A percentile compares a stretch with the other conserved stretches of the same genome.
Evolutionary conservation across 2,329 filamentous ascomycete species (phyloP).

Genomic region (Colletotrichum horii): DNA sequence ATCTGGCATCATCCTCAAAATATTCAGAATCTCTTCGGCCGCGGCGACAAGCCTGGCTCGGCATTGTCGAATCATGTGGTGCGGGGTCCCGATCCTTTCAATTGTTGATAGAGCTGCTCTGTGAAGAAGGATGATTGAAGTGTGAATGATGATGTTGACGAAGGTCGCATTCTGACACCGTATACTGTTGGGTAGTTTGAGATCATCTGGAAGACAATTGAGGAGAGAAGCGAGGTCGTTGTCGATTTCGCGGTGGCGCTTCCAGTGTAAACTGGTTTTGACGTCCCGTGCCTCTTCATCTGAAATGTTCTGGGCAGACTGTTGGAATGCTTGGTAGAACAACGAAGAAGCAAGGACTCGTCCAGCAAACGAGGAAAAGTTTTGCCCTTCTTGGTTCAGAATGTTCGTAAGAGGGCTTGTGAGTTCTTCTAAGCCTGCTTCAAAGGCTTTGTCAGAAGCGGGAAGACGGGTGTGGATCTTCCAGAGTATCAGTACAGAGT

Average conservation of each 20-base stretch:
- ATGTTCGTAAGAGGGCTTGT: conserved; percentile 56
- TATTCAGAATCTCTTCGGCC: conserved; percentile 69
- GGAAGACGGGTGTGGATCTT: conserved; percentile 65
- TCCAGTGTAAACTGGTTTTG: conserved; percentile 71
- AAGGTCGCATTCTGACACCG: conserved; percentile 65
- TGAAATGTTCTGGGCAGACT: conserved; percentile 64
- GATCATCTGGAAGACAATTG: conserved; percentile 61
- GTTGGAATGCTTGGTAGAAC: conserved; percentile 60
- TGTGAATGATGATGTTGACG: conserved; percentile 70
- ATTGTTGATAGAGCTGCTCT: conserved; percentile 74
- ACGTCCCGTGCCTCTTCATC: conserved; percentile 63
- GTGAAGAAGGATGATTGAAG: conserved; percentile 71
- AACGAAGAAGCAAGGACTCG: conserved; percentile 67
- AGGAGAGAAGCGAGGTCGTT: conserved; percentile 66
- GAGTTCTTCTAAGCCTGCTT: conserved; percentile 56
- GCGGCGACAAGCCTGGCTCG: conserved; percentile 72
- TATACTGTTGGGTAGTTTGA: conserved; percentile 64
- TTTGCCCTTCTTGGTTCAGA: conserved; percentile 51
- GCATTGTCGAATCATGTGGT: conserved; percentile 60
- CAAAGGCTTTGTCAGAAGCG: conserved; percentile 65
- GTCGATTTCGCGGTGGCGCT: conserved; percentile 67
- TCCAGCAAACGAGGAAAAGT: conserved; percentile 60
- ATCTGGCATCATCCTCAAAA: conserved; percentile 66
- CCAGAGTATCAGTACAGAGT: neutral
- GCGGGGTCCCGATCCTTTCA: conserved; percentile 53